These are phyloP conservation scores for Talaromyces piceae DNA, from an alignment of 2,329 filamentous ascomycete species.

Conservation along the genomic window DNA sequence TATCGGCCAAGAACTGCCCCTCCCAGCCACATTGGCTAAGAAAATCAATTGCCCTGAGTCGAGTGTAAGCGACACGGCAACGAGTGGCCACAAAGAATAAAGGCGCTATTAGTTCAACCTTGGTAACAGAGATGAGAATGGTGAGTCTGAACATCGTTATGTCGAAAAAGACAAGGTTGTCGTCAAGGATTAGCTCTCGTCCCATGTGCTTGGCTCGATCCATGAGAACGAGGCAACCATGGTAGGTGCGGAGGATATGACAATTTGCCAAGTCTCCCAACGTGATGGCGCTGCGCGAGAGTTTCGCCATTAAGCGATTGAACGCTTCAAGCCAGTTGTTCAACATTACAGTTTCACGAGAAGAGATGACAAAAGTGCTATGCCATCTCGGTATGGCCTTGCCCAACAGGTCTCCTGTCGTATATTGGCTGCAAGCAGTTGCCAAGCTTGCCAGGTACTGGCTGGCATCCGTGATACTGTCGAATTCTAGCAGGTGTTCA, in stretches of 20 bases:
- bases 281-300: background rate
- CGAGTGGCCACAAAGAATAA: slow-evolving; percentile 8
- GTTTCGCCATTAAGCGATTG: slow-evolving; percentile 3
- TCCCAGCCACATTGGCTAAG: slow-evolving; percentile 3
- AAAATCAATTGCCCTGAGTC: background rate
- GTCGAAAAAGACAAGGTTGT: slow-evolving; percentile 5
- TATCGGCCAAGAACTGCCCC: background rate
- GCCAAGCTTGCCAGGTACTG: background rate
- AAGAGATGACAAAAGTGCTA: slow-evolving; percentile 1
- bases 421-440: background rate
- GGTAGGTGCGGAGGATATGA: slow-evolving; percentile 6
- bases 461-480: slow-evolving; percentile 1
- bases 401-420: too few species aligned
- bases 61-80: slow-evolving; percentile 4
- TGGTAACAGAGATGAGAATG: slow-evolving; percentile 2
- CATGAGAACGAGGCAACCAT: slow-evolving; percentile 3
- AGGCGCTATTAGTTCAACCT: slow-evolving; percentile 2
- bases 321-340: slow-evolving; percentile 5
- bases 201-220: slow-evolving; percentile 5
- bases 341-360: slow-evolving; percentile 1
- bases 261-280: background rate
- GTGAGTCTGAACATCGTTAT: slow-evolving; percentile 1
- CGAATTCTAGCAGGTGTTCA: slow-evolving; percentile 1
- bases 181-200: slow-evolving; percentile 4
- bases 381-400: background rate